These are phyloP conservation scores for Nicotiana obtusifolia DNA, from an alignment of 257 asterid species.

Conservation along the genomic window DNA sequence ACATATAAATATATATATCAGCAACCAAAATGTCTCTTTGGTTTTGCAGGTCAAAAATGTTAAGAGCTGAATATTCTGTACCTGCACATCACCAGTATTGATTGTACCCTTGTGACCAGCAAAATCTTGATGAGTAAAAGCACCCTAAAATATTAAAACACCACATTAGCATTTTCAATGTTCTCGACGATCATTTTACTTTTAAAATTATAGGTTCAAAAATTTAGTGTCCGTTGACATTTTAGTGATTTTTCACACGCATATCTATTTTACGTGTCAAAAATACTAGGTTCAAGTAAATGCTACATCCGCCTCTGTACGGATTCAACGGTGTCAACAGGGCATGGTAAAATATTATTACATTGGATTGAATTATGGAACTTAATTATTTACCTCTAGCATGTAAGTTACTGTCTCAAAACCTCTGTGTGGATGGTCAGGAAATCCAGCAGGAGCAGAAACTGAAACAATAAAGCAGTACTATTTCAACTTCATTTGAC, in stretches of 20 bases:
- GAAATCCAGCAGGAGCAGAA: conserved; percentile 92
- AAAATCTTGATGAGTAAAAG: conserved; percentile 86
- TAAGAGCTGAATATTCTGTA: conserved; percentile 13
- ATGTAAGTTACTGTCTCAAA: conserved; percentile 91
- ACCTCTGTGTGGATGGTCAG: conserved; percentile 99
- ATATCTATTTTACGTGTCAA: not conserved
- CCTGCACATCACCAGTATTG: conserved; percentile 87
- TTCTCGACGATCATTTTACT: not conserved
- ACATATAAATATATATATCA: not conserved
- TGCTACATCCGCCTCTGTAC: not conserved
- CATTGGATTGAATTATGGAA: not conserved
- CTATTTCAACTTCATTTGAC: not conserved
- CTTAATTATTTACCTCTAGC: conserved; percentile 43
- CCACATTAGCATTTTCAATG: not conserved
- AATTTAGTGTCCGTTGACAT: not conserved
- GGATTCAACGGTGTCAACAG: not conserved
- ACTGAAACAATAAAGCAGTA: conserved; percentile 36
- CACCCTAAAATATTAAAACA: conserved; percentile 45
- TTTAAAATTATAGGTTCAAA: not conserved
- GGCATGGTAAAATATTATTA: not conserved
- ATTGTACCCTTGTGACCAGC: conserved; percentile 87
- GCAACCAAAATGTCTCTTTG: not conserved
- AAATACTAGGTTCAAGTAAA: not conserved
- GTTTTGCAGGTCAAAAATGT: not conserved
- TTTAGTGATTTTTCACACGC: not conserved